Evolutionary conservation across 495 filamentous ascomycete genomes (phyloP).

Genomic region (Trichoderma reesei): DNA sequence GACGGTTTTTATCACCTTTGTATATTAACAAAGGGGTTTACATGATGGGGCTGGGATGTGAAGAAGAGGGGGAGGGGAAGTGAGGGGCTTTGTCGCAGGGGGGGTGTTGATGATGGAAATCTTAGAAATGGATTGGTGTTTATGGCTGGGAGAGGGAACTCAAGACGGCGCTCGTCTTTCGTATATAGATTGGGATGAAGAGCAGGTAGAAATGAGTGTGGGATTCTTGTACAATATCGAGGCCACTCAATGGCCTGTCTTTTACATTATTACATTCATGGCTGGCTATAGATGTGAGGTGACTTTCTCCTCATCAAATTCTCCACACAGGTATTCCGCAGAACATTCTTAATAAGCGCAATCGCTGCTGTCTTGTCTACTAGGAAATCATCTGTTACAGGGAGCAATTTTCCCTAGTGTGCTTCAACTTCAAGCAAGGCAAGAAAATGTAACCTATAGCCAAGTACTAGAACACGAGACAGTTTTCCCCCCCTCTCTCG

Average conservation of each 20-base stretch:
- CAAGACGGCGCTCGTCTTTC: neutral
- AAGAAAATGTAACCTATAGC: too few species aligned
- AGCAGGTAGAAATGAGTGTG: neutral
- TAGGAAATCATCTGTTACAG: neutral
- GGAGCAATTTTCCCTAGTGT: too few species aligned
- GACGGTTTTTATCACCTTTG: conserved; percentile 1
- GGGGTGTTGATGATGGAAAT: neutral
- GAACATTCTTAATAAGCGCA: too few species aligned
- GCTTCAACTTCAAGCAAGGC: too few species aligned
- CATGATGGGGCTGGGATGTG: neutral
- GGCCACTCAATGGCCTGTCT: neutral
- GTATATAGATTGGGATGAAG: neutral
- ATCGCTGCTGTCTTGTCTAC: neutral
- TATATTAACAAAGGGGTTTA: conserved; percentile 11
- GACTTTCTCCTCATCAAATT: too few species aligned
- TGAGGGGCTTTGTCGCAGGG: neutral
- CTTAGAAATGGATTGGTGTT: neutral
- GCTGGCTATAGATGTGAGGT: neutral
- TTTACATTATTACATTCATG: neutral
- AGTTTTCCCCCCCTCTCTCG: too few species aligned
- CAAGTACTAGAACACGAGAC: too few species aligned
- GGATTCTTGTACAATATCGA: neutral
- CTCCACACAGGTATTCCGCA: too few species aligned
- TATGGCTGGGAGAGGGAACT: neutral
- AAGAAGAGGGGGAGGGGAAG: neutral